Evolutionary conservation across 768 basidiomycete genomes (phyloP).

Genomic region (Hemileccinum rubropunctum): DNA sequence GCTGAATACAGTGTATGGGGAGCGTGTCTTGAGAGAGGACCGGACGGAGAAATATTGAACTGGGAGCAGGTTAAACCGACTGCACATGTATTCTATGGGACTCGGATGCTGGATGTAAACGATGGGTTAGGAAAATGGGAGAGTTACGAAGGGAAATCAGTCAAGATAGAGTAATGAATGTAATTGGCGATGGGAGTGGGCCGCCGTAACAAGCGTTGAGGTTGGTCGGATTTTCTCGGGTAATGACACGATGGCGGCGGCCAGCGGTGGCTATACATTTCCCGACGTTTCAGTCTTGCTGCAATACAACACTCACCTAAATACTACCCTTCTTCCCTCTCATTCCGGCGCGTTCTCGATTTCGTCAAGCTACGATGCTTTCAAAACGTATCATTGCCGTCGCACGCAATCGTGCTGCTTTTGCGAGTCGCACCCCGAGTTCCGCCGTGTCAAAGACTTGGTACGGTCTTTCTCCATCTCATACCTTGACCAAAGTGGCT

Average conservation of each 20-base stretch:
- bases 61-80: constrained; percentile 61
- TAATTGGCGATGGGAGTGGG: too few species aligned
- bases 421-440: constrained; percentile 34
- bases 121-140: constrained; percentile 64
- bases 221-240: constrained; percentile 12
- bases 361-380: constrained; percentile 45
- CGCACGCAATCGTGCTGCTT: constrained; percentile 57
- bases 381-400: constrained; percentile 67
- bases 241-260: constrained; percentile 1
- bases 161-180: constrained; percentile 26
- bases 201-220: neutral
- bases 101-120: constrained; percentile 52
- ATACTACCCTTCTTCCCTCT: neutral
- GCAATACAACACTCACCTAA: too few species aligned
- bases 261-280: constrained; percentile 16
- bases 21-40: constrained; percentile 51
- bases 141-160: constrained; percentile 56
- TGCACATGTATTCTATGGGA: constrained; percentile 62
- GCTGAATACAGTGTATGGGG: constrained; percentile 59
- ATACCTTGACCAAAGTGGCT: constrained; percentile 1
- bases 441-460: constrained; percentile 44
- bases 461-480: constrained; percentile 32
- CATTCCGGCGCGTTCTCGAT: neutral
- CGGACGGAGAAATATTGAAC: constrained; percentile 45
- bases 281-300: neutral